A percentile compares a stretch with the other conserved stretches of the same genome.
Evolutionary conservation across 441 rosid species (phyloP).

Genomic region (Corymbia citriodora): DNA sequence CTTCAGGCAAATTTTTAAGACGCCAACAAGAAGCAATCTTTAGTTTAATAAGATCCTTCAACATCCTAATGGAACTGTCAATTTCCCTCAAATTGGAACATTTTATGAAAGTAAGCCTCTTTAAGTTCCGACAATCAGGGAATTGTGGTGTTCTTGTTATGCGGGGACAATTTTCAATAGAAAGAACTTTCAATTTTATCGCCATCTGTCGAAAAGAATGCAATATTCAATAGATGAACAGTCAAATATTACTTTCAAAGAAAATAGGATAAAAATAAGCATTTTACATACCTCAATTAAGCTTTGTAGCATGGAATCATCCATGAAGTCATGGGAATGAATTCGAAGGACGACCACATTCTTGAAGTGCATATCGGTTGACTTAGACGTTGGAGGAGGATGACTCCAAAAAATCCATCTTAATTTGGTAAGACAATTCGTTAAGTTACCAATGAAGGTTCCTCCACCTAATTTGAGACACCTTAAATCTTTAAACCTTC

Average conservation of each 20-base stretch:
- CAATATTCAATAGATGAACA: neutral
- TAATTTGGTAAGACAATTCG: neutral
- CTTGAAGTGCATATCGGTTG: neutral
- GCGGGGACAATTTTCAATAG: neutral
- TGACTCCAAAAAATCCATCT: neutral
- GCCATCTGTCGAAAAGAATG: neutral
- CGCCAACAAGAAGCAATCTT: neutral
- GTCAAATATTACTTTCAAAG: neutral
- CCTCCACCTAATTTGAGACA: neutral
- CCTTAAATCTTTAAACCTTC: neutral
- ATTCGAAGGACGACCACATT: neutral
- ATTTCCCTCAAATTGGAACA: neutral
- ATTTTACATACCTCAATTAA: neutral
- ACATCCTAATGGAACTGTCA: too few species aligned
- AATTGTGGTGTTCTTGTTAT: neutral
- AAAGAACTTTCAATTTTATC: neutral
- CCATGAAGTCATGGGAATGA: neutral
- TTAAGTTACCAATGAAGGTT: neutral
- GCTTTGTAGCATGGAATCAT: neutral
- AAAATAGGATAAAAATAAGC: too few species aligned
- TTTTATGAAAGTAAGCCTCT: neutral
- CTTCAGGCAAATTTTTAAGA: neutral
- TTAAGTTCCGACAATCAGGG: too few species aligned
- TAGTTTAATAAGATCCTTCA: rapidly evolving
- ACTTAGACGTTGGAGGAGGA: neutral